Evolutionary conservation across 2,329 filamentous ascomycete genomes (phyloP).

Genomic region (Tetracladium maxilliforme): DNA sequence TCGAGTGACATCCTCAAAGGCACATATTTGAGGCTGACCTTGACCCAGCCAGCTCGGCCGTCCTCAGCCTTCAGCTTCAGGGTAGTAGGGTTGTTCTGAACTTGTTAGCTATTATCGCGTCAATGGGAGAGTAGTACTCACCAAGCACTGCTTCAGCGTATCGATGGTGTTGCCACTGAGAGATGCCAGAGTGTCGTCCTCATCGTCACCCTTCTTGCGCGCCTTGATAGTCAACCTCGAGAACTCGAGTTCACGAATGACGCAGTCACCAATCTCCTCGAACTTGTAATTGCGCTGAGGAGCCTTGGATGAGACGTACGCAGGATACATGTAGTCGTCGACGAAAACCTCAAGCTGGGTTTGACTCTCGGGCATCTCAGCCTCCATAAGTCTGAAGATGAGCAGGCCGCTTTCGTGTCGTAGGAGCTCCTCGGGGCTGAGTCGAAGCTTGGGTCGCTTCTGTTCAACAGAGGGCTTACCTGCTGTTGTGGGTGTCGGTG

Average conservation of each 20-base stretch:
- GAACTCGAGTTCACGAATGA: constrained; percentile 94
- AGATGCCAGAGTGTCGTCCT: constrained; percentile 63
- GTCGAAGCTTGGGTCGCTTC: constrained; percentile 58
- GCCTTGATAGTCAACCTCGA: constrained; percentile 83
- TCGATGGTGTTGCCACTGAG: constrained; percentile 74
- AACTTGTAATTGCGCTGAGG: constrained; percentile 56
- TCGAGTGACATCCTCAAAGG: constrained; percentile 90
- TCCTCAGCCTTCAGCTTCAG: constrained; percentile 68
- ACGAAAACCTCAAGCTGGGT: constrained; percentile 78
- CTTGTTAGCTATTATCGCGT: constrained; percentile 6
- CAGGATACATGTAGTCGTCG: constrained; percentile 87
- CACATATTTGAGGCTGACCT: constrained; percentile 86
- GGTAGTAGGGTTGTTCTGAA: constrained; percentile 73
- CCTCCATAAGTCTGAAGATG: constrained; percentile 88
- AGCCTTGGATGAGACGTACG: constrained; percentile 69
- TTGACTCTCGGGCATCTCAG: constrained; percentile 62
- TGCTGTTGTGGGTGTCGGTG: constrained; percentile 22
- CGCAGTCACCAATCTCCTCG: constrained; percentile 88
- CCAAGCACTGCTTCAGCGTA: constrained; percentile 75
- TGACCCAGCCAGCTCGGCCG: constrained; percentile 64
- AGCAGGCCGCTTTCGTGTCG: constrained; percentile 84
- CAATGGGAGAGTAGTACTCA: constrained; percentile 24
- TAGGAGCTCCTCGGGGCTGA: constrained; percentile 66
- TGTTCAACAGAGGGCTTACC: constrained; percentile 24
- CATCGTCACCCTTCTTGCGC: constrained; percentile 63